Percentiles rank a stretch among this genome's conserved stretches.
Conservation (phyloP, 2,329 filamentous ascomycete genomes). For the Helminthosporium solani region DNA sequence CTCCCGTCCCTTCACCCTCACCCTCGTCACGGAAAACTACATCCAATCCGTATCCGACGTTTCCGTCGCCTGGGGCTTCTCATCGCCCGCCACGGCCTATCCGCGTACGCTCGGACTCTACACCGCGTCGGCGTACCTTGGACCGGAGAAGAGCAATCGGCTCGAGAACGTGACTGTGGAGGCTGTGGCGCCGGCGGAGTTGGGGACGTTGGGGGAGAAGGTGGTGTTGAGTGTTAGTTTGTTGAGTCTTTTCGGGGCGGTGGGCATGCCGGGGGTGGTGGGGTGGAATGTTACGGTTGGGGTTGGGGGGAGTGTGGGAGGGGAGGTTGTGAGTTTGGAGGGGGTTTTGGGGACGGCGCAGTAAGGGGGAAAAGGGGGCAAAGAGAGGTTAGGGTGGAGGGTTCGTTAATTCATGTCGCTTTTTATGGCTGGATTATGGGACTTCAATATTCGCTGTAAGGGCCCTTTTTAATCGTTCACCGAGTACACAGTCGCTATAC, state of each 20-base stretch:
- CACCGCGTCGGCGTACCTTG: constrained; percentile 40
- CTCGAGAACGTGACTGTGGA: constrained; percentile 25
- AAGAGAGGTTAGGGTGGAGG: background rate
- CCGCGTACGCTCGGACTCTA: constrained; percentile 33
- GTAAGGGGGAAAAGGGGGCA: background rate
- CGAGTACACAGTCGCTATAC: no score
- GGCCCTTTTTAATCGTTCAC: no score
- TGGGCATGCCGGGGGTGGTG: constrained; percentile 7
- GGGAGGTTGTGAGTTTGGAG: constrained; percentile 12
- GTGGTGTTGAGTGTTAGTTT: constrained; percentile 24
- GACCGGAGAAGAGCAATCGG: constrained; percentile 31
- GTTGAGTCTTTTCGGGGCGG: constrained; percentile 30
- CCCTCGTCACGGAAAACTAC: constrained; percentile 46
- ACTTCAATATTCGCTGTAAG: no score
- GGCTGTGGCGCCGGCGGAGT: constrained; percentile 13
- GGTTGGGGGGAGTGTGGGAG: constrained; percentile 18
- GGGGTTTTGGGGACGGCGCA: constrained; percentile 7
- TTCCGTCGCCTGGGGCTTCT: constrained; percentile 48
- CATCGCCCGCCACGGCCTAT: constrained; percentile 20
- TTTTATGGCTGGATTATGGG: no score
- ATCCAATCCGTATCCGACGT: constrained; percentile 50
- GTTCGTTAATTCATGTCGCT: background rate
- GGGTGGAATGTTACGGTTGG: constrained; percentile 25
- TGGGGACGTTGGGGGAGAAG: constrained; percentile 14
- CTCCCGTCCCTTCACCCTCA: constrained; percentile 41